Conservation (phyloP, 768 basidiomycete genomes). For the Tulasnella sp. region DNA sequence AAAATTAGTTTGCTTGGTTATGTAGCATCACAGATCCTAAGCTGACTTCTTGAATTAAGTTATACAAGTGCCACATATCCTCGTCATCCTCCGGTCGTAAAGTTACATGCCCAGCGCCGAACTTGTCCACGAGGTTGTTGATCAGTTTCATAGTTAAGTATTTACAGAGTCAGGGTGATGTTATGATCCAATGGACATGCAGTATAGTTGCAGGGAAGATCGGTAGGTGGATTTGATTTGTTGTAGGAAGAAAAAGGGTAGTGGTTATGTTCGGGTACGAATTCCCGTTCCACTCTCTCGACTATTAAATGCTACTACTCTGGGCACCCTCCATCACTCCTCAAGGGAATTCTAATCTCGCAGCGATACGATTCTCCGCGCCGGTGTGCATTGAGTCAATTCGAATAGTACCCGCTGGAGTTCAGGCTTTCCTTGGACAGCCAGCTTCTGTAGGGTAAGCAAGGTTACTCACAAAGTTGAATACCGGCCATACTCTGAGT, state of each 20-base stretch:
- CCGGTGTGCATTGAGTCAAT: conserved; percentile 13
- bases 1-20: conserved; percentile 1
- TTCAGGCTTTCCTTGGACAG: conserved; percentile 12
- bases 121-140: conserved; percentile 73
- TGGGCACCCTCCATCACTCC: conserved; percentile 13
- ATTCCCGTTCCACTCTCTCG: too few relatives aligned
- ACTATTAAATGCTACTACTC: conserved; percentile 13
- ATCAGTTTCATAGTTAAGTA: conserved; percentile 65
- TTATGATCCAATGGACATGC: neutral
- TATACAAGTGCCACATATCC: conserved; percentile 99
- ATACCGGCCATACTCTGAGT: neutral
- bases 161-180: neutral
- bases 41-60: conserved; percentile 70
- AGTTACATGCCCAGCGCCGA: conserved; percentile 79
- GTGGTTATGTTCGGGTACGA: too few relatives aligned
- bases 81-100: conserved; percentile 95
- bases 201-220: neutral
- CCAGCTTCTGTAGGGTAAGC: conserved; percentile 12
- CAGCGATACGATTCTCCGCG: conserved; percentile 7
- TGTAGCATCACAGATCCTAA: neutral
- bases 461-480: neutral
- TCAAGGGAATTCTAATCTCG: conserved; percentile 8
- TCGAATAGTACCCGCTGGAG: conserved; percentile 17
- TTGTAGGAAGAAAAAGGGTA: neutral
- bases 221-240: neutral